Evolutionary conservation across 495 filamentous ascomycete genomes (phyloP).

Genomic region (Articulospora tetracladia): DNA sequence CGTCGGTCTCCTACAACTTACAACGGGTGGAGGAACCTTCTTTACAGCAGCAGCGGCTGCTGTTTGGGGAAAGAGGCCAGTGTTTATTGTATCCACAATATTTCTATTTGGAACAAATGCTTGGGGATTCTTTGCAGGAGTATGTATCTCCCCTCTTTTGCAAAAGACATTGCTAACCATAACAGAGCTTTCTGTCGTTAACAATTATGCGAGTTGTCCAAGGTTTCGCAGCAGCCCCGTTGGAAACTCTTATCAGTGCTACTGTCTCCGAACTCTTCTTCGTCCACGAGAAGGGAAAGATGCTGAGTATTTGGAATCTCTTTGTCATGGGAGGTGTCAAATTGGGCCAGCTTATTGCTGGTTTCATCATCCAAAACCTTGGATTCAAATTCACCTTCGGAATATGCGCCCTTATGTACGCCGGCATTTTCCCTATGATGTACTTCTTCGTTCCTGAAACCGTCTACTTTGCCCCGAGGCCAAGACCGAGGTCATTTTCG

Average conservation of each 20-base stretch:
- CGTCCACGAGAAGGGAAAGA: slow-evolving; percentile 60
- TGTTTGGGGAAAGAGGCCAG: slow-evolving; percentile 58
- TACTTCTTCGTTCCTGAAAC: slow-evolving; percentile 51
- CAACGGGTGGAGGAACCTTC: slow-evolving; percentile 46
- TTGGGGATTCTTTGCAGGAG: slow-evolving; percentile 52
- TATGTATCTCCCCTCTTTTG: background rate
- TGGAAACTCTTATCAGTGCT: slow-evolving; percentile 52
- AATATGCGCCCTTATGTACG: slow-evolving; percentile 50
- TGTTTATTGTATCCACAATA: slow-evolving; percentile 53
- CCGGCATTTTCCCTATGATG: slow-evolving; percentile 39
- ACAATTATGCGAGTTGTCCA: slow-evolving; percentile 41
- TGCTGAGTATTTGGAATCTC: slow-evolving; percentile 62
- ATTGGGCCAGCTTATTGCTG: slow-evolving; percentile 35
- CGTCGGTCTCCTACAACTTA: slow-evolving; percentile 40
- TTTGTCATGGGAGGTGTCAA: slow-evolving; percentile 48
- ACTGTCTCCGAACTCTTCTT: slow-evolving; percentile 55
- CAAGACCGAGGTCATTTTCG: slow-evolving; percentile 10
- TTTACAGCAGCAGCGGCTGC: slow-evolving; percentile 58
- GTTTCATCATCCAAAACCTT: slow-evolving; percentile 36
- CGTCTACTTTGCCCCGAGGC: slow-evolving; percentile 32
- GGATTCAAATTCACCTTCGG: slow-evolving; percentile 51
- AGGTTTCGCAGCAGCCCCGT: slow-evolving; percentile 52
- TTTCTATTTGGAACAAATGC: slow-evolving; percentile 54
- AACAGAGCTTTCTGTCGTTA: slow-evolving; percentile 44
- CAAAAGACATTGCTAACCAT: background rate